phyloP scores from a whole-genome alignment of 805 yeast genomes.

The Yarrowia sp. region DNA sequence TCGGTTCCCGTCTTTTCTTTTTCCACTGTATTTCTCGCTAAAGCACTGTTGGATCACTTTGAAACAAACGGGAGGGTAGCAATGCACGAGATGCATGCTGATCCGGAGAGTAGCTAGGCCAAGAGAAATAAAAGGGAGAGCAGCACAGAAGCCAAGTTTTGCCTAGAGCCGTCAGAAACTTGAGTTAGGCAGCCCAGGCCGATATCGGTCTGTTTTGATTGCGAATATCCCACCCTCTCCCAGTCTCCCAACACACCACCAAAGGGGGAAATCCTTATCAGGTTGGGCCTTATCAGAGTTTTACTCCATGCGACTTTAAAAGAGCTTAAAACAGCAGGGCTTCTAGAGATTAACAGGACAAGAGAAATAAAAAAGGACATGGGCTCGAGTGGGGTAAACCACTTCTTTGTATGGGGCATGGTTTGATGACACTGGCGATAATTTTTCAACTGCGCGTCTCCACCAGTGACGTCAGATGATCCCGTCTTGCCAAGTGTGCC shows the following conservation, averaged over 20 bases:
- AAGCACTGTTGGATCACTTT: background rate
- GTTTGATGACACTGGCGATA: conserved; percentile 2
- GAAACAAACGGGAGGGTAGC: conserved; percentile 3
- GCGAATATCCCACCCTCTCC: background rate
- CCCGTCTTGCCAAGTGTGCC: background rate
- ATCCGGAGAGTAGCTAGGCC: background rate
- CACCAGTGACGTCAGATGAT: conserved; percentile 8
- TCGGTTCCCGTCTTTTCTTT: background rate
- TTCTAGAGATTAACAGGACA: conserved; percentile 10
- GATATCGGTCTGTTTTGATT: conserved; percentile 1
- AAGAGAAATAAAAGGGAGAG: no score
- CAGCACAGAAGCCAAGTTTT: conserved; percentile 6
- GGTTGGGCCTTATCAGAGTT: conserved; percentile 27
- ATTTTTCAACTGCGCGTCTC: background rate
- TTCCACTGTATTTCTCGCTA: background rate
- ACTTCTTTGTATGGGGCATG: background rate
- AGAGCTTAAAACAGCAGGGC: conserved; percentile 1
- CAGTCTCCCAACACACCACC: background rate
- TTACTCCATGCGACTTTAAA: conserved; percentile 9
- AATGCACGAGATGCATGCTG: background rate
- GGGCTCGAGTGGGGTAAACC: conserved; percentile 11
- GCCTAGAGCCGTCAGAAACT: conserved; percentile 7
- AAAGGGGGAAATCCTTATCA: conserved; percentile 13
- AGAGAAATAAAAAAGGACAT: background rate
- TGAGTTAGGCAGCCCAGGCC: background rate